Evolutionary conservation across 2,329 filamentous ascomycete species (phyloP).

Genomic region (Atkinsonella hypoxylon): DNA sequence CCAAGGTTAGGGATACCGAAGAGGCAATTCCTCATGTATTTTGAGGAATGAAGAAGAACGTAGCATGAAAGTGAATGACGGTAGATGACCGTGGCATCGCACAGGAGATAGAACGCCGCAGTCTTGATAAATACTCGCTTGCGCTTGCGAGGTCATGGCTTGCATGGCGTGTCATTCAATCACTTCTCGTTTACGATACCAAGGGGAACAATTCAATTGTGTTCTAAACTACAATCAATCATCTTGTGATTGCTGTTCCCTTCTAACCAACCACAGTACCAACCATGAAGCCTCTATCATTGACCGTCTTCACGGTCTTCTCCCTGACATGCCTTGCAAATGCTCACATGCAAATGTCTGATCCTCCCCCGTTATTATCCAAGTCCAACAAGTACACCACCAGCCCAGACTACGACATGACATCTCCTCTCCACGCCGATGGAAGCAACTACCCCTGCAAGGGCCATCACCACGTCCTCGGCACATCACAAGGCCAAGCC

Average conservation of each 20-base stretch:
- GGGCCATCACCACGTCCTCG: conserved; percentile 40
- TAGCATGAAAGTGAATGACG: background rate
- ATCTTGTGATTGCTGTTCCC: background rate
- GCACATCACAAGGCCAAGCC: conserved; percentile 35
- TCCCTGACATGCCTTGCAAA: conserved; percentile 10
- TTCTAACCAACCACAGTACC: background rate
- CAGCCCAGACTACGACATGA: conserved; percentile 60
- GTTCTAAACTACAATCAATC: too few relatives aligned
- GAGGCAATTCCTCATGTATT: background rate
- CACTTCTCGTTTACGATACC: background rate
- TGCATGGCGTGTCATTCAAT: background rate
- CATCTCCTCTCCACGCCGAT: conserved; percentile 46
- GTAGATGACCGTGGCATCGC: background rate
- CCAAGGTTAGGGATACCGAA: background rate
- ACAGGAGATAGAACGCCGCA: background rate
- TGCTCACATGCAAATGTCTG: conserved; percentile 45
- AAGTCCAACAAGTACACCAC: conserved; percentile 37
- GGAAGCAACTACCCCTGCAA: conserved; percentile 69
- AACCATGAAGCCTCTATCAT: conserved; percentile 30
- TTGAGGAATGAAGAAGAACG: background rate
- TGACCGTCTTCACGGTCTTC: conserved; percentile 20
- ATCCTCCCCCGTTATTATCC: conserved; percentile 39
- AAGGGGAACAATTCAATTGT: too few relatives aligned
- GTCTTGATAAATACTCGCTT: background rate
- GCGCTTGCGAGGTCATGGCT: background rate